These are phyloP conservation scores for Camelina sativa DNA, from an alignment of 345 rosid genomes.

Conservation along the genomic window DNA sequence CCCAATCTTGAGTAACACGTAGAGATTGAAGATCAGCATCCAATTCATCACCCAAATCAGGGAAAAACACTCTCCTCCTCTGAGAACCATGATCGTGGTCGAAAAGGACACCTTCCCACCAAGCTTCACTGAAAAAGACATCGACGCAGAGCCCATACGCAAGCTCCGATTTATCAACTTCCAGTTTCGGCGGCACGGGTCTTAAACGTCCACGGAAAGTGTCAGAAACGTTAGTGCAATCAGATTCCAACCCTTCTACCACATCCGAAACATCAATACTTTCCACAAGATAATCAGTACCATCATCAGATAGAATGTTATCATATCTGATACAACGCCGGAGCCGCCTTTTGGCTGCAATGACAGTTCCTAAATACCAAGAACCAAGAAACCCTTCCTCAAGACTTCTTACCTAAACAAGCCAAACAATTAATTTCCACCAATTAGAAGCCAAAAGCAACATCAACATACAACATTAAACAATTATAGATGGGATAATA, in stretches of 20 bases:
- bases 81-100: slow-evolving; percentile 55
- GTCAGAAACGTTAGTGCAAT: slow-evolving; percentile 24
- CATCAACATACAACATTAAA: background rate
- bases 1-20: slow-evolving; percentile 78
- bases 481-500: background rate
- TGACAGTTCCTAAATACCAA: slow-evolving; percentile 68
- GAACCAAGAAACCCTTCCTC: slow-evolving; percentile 86
- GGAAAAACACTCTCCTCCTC: slow-evolving; percentile 71
- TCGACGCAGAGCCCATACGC: slow-evolving; percentile 74
- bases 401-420: slow-evolving; percentile 63
- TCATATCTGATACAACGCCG: slow-evolving; percentile 53
- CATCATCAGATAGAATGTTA: slow-evolving; percentile 56
- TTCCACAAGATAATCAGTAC: slow-evolving; percentile 48
- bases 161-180: slow-evolving; percentile 41
- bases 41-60: slow-evolving; percentile 83
- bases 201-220: slow-evolving; percentile 54
- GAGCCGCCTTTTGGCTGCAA: slow-evolving; percentile 26
- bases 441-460: background rate
- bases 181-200: slow-evolving; percentile 58
- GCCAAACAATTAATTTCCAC: slow-evolving; percentile 16
- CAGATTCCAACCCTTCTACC: slow-evolving; percentile 41
- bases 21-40: slow-evolving; percentile 39
- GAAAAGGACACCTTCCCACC: slow-evolving; percentile 96
- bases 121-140: slow-evolving; percentile 52
- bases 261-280: slow-evolving; percentile 49